A percentile compares a stretch with the other conserved stretches of the same genome.
phyloP scores from a whole-genome alignment of 306 rosid genomes.

The Trichosanthes truncata region DNA sequence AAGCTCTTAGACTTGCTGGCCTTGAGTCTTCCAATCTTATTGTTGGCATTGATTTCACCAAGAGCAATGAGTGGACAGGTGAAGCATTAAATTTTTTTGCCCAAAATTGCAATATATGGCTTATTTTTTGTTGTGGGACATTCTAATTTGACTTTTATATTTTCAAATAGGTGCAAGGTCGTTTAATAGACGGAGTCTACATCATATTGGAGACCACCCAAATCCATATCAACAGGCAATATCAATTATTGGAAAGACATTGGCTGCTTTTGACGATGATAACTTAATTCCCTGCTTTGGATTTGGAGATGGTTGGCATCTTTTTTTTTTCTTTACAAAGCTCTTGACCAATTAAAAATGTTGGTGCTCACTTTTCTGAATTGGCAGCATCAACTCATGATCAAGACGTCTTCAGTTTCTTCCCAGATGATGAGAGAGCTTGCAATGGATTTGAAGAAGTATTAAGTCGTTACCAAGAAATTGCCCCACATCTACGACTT shows the following conservation, averaged over 20 bases:
- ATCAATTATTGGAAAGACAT: slow-evolving; percentile 82
- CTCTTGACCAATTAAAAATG: slow-evolving; percentile 1
- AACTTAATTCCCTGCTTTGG: slow-evolving; percentile 93
- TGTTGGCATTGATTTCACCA: slow-evolving; percentile 88
- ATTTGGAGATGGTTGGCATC: slow-evolving; percentile 92
- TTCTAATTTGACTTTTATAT: slow-evolving; percentile 21
- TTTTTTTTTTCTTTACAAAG: neutral
- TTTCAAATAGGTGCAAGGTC: slow-evolving; percentile 50
- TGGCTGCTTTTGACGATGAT: slow-evolving; percentile 86
- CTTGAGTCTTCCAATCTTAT: slow-evolving; percentile 96
- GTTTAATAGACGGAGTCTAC: slow-evolving; percentile 61
- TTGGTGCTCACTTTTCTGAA: slow-evolving; percentile 13
- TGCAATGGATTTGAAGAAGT: slow-evolving; percentile 96
- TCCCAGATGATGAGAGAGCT: slow-evolving; percentile 46
- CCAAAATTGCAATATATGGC: neutral
- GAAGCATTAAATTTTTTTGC: neutral
- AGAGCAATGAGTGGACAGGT: slow-evolving; percentile 99
- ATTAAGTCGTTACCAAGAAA: slow-evolving; percentile 60
- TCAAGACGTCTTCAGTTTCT: slow-evolving; percentile 82
- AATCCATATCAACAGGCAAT: slow-evolving; percentile 96
- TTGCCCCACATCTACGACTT: slow-evolving; percentile 68
- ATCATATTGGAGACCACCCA: slow-evolving; percentile 56
- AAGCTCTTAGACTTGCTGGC: slow-evolving; percentile 88
- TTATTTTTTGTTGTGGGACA: slow-evolving; percentile 15
- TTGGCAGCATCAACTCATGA: slow-evolving; percentile 85